These are phyloP conservation scores for Saccharomycopsis capsularis DNA, from an alignment of 805 yeast species.

Conservation along the genomic window DNA sequence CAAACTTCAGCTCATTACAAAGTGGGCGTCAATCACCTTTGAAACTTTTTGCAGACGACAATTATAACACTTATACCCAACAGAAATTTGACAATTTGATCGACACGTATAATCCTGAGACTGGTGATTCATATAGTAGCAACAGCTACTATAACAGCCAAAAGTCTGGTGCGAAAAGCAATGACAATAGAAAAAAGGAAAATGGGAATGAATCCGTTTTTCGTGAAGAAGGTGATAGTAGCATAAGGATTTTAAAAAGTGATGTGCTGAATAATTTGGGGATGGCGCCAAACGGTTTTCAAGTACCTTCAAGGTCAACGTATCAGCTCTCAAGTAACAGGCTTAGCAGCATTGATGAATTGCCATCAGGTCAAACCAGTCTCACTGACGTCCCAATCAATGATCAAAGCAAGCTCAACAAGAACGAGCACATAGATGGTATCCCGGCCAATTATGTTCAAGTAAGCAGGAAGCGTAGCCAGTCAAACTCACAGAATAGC, in stretches of 20 bases:
- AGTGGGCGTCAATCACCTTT: slow-evolving; percentile 21
- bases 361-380: background rate
- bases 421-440: too few species aligned
- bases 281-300: background rate
- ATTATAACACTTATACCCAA: slow-evolving; percentile 21
- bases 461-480: background rate
- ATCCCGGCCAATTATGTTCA: background rate
- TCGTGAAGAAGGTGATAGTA: background rate
- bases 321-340: background rate
- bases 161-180: background rate
- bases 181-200: background rate
- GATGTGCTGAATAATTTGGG: too few species aligned
- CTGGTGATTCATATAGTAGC: background rate
- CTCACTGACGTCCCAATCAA: too few species aligned
- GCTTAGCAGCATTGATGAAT: background rate
- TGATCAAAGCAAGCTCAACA: too few species aligned
- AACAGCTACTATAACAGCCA: background rate
- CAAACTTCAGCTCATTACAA: slow-evolving; percentile 2
- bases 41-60: slow-evolving; percentile 18
- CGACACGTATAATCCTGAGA: slow-evolving; percentile 1
- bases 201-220: background rate
- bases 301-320: background rate
- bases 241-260: background rate
- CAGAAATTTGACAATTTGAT: slow-evolving; percentile 19
- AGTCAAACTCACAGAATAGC: slow-evolving; percentile 3